phyloP scores from a whole-genome alignment of 2,329 filamentous ascomycete species.

The Cyphellophora attinorum region DNA sequence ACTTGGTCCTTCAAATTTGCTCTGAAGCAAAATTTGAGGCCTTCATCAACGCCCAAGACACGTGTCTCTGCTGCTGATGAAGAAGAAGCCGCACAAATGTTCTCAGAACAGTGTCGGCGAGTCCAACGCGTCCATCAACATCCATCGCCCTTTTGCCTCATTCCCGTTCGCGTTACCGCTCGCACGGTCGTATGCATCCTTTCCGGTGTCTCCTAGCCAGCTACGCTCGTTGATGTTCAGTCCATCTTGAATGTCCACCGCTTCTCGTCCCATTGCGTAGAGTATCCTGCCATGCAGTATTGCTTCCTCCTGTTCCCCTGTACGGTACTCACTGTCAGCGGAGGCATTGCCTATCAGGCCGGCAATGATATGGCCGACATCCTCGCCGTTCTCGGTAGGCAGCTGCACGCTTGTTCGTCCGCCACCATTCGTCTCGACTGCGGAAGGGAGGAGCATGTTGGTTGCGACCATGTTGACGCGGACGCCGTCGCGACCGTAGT shows the following conservation, averaged over 20 bases:
- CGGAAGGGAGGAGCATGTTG: conserved; percentile 33
- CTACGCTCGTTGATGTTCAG: conserved; percentile 30
- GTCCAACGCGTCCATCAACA: not conserved
- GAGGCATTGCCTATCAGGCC: conserved; percentile 11
- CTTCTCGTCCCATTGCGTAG: conserved; percentile 33
- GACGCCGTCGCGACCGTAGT: conserved; percentile 21
- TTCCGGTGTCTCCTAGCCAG: conserved; percentile 31
- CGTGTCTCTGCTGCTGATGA: too few species aligned
- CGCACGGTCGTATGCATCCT: conserved; percentile 8
- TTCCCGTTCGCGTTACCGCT: not conserved
- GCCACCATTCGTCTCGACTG: conserved; percentile 25
- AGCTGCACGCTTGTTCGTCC: conserved; percentile 28
- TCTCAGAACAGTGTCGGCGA: too few species aligned
- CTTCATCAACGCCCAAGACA: too few species aligned
- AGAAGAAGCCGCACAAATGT: too few species aligned
- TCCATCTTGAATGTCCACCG: conserved; percentile 35
- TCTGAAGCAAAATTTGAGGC: too few species aligned
- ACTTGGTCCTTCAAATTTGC: too few species aligned
- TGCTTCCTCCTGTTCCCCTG: conserved; percentile 9
- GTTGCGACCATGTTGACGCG: conserved; percentile 37
- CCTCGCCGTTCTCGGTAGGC: conserved; percentile 29
- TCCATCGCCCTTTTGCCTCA: not conserved
- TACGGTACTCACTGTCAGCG: conserved; percentile 8
- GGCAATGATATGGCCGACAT: conserved; percentile 24
- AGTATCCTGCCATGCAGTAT: conserved; percentile 30